A percentile compares a stretch with the other conserved stretches of the same genome.
phyloP scores from a whole-genome alignment of 257 asterid genomes.

The Jasminum sambac region DNA sequence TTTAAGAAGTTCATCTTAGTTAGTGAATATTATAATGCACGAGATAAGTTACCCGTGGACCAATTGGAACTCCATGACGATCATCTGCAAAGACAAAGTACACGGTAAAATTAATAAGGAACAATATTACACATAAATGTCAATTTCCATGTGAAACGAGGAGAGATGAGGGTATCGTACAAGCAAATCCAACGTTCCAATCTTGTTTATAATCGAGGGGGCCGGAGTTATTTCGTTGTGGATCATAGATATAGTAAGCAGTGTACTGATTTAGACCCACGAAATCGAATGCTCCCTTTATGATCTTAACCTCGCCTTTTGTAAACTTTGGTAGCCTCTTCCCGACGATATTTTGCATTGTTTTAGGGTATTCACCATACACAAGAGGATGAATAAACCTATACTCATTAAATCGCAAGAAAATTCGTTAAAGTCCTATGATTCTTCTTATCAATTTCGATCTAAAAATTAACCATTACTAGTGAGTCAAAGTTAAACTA shows the following conservation, averaged over 20 bases:
- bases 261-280: slow-evolving; percentile 92
- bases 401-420: background rate
- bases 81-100: slow-evolving; percentile 40
- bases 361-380: slow-evolving; percentile 92
- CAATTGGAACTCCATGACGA: slow-evolving; percentile 85
- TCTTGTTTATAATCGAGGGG: slow-evolving; percentile 74
- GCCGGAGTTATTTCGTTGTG: slow-evolving; percentile 33
- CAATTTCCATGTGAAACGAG: background rate
- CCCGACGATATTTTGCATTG: slow-evolving; percentile 70
- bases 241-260: slow-evolving; percentile 67
- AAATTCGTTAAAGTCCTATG: background rate
- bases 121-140: background rate
- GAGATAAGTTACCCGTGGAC: slow-evolving; percentile 88
- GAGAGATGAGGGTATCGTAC: slow-evolving; percentile 37
- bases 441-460: background rate
- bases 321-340: slow-evolving; percentile 81
- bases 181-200: slow-evolving; percentile 76
- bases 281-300: slow-evolving; percentile 80
- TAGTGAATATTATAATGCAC: background rate
- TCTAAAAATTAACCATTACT: no score
- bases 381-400: slow-evolving; percentile 94
- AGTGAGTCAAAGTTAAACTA: background rate
- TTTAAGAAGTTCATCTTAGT: background rate
- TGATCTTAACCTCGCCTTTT: slow-evolving; percentile 61
- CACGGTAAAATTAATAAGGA: background rate